A percentile compares a stretch with the other conserved stretches of the same genome.
Conservation (phyloP, 2,329 filamentous ascomycete genomes). For the Penicillium occitanis region DNA sequence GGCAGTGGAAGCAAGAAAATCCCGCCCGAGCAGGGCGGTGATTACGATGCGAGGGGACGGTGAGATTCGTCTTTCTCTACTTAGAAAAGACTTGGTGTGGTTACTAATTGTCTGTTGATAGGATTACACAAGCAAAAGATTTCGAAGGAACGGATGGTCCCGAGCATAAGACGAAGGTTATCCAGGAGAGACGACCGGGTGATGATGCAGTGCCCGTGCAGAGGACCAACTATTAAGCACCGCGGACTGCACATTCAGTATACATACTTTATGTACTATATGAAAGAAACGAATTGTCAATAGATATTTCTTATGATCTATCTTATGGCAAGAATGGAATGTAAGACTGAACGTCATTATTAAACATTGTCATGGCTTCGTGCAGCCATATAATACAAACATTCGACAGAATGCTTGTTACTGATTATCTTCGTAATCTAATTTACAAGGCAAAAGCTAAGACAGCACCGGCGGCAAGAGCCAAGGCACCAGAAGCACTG, state of each 20-base stretch:
- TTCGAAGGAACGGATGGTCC: conserved; percentile 40
- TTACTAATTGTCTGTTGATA: conserved; percentile 20
- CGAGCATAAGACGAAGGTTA: conserved; percentile 35
- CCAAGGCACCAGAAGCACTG: not conserved
- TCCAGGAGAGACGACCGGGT: conserved; percentile 24
- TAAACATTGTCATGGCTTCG: not conserved
- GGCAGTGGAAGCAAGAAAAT: conserved; percentile 42
- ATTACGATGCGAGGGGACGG: conserved; percentile 39
- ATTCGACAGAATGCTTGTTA: not conserved
- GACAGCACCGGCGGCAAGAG: conserved; percentile 14
- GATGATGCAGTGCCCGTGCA: conserved; percentile 22
- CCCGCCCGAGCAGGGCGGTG: conserved; percentile 44
- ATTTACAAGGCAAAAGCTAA: conserved; percentile 15
- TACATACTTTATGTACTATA: not conserved
- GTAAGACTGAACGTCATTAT: not conserved
- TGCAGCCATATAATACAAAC: not conserved
- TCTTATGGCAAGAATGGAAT: not conserved
- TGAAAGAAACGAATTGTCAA: not conserved
- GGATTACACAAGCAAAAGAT: conserved; percentile 37
- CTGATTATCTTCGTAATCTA: not conserved
- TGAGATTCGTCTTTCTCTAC: conserved; percentile 25
- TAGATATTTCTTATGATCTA: not conserved
- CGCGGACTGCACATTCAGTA: not conserved
- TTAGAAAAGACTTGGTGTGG: not conserved
- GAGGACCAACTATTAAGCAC: conserved; percentile 15